Evolutionary conservation across 176 grass and related monocot species (phyloP).

Genomic region (Oryza australiensis): DNA sequence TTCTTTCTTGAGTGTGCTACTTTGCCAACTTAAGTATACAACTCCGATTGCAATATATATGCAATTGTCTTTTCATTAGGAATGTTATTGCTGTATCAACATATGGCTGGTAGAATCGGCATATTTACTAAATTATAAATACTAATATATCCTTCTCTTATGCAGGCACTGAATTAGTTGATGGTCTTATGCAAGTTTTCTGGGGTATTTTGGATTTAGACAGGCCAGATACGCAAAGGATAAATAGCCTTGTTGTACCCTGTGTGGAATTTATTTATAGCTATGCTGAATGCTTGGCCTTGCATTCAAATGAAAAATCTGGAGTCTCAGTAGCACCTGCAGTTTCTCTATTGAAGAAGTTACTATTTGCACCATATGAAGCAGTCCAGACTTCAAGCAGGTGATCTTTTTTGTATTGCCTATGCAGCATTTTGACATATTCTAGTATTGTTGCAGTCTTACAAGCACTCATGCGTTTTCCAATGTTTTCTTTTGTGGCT

Average conservation of each 20-base stretch:
- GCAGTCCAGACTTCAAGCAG: constrained; percentile 98
- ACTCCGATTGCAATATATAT: not conserved
- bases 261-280: constrained; percentile 97
- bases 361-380: constrained; percentile 96
- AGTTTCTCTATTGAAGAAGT: constrained; percentile 79
- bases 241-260: constrained; percentile 94
- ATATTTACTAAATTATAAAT: constrained; percentile 5
- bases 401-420: constrained; percentile 45
- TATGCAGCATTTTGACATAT: constrained; percentile 24
- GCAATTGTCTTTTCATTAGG: not conserved
- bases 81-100: not conserved
- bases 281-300: constrained; percentile 88
- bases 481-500: constrained; percentile 22
- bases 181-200: constrained; percentile 94
- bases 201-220: constrained; percentile 92
- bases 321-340: constrained; percentile 77
- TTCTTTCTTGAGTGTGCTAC: constrained; percentile 9
- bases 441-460: not conserved
- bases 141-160: constrained; percentile 29
- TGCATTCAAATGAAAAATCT: constrained; percentile 62
- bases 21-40: not conserved
- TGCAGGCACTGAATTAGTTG: constrained; percentile 85
- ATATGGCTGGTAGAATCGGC: not conserved
- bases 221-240: constrained; percentile 88
- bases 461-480: constrained; percentile 14